Evolutionary conservation across 306 rosid species (phyloP).

Genomic region (Arachis hypogaea): DNA sequence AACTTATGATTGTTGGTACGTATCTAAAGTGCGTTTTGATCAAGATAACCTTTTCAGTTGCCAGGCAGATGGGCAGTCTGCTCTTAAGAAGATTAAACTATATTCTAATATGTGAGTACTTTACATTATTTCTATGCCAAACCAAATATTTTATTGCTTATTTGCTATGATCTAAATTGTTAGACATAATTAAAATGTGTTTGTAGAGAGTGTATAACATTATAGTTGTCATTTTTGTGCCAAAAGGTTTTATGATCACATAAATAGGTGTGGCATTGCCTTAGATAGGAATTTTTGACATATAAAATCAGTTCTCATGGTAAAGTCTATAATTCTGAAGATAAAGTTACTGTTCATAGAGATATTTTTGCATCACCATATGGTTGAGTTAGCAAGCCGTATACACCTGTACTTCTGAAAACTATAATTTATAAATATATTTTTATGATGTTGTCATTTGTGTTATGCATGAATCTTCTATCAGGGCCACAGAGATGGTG

Average conservation of each 20-base stretch:
- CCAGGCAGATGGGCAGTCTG: no score
- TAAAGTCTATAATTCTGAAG: neutral
- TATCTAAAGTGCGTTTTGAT: no score
- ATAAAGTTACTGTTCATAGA: neutral
- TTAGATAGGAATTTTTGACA: neutral
- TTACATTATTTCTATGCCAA: no score
- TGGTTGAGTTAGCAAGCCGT: conserved; percentile 27
- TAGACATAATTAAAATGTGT: conserved; percentile 17
- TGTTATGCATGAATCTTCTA: conserved; percentile 29
- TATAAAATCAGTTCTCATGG: conserved; percentile 5
- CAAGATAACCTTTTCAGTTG: no score
- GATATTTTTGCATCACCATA: neutral
- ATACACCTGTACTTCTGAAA: neutral
- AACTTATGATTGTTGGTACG: no score
- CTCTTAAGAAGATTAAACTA: no score
- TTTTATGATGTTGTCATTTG: conserved; percentile 33
- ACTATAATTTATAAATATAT: neutral
- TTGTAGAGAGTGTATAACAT: conserved; percentile 11
- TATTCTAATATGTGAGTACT: no score
- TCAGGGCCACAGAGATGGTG: conserved; percentile 48
- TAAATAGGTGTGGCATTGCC: neutral
- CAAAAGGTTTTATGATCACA: conserved; percentile 1
- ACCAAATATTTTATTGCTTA: conserved; percentile 27
- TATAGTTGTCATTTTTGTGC: conserved; percentile 5
- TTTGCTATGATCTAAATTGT: conserved; percentile 27